These are phyloP conservation scores for Phanerochaete carnosa DNA, from an alignment of 768 basidiomycete genomes.

Conservation along the genomic window DNA sequence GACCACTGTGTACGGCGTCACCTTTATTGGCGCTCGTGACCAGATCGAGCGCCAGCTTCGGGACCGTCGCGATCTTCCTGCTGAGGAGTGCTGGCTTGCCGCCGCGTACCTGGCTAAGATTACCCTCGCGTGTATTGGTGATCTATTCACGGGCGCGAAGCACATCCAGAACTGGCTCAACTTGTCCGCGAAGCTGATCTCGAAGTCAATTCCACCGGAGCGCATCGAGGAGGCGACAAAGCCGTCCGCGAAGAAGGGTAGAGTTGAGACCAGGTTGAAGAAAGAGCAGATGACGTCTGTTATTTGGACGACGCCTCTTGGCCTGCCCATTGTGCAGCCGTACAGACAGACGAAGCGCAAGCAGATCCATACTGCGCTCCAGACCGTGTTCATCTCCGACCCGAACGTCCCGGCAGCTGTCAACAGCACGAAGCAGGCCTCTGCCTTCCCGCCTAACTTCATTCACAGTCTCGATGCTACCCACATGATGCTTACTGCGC, in stretches of 20 bases:
- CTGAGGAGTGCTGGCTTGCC: constrained; percentile 70
- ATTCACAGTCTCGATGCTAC: constrained; percentile 97
- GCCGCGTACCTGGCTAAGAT: constrained; percentile 80
- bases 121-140: constrained; percentile 80
- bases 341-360: constrained; percentile 82
- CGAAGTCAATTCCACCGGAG: constrained; percentile 79
- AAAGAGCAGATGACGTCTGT: constrained; percentile 95
- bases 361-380: constrained; percentile 81
- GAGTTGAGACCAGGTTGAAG: constrained; percentile 32
- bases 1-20: constrained; percentile 99
- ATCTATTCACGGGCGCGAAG: constrained; percentile 91
- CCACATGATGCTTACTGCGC: constrained; percentile 96
- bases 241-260: constrained; percentile 17
- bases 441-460: constrained; percentile 98
- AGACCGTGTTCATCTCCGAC: constrained; percentile 88
- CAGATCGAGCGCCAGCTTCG: constrained; percentile 90
- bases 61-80: constrained; percentile 59
- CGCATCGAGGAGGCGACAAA: constrained; percentile 45
- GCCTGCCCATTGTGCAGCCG: constrained; percentile 93
- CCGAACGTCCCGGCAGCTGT: constrained; percentile 79
- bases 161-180: constrained; percentile 91
- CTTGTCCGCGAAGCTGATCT: constrained; percentile 75
- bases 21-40: constrained; percentile 89
- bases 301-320: constrained; percentile 96
- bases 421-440: constrained; percentile 81